phyloP scores from a whole-genome alignment of 495 filamentous ascomycete genomes.

The Penicillium nucicola region DNA sequence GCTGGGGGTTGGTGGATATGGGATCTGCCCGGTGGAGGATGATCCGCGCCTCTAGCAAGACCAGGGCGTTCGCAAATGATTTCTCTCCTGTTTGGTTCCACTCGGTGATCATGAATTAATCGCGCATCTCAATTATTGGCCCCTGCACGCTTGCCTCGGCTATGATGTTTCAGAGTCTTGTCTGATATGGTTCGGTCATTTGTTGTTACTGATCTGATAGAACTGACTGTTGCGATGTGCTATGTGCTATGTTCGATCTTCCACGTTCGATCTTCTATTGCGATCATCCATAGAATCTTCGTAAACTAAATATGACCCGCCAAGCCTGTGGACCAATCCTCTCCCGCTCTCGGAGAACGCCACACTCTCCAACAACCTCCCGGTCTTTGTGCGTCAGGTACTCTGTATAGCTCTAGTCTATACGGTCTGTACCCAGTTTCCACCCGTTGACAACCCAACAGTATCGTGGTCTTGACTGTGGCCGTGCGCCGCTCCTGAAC shows the following conservation, averaged over 20 bases:
- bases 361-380: not conserved
- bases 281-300: not conserved
- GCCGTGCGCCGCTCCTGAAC: conserved; percentile 20
- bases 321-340: conserved; percentile 8
- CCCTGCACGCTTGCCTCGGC: not conserved
- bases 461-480: conserved; percentile 12
- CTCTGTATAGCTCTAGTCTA: too few species aligned
- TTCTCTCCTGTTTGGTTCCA: conserved; percentile 1
- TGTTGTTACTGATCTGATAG: too few species aligned
- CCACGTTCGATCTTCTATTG: too few species aligned
- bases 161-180: not conserved
- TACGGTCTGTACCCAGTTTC: too few species aligned
- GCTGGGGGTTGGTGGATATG: conserved; percentile 17
- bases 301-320: not conserved
- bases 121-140: too few species aligned
- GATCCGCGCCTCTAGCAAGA: conserved; percentile 21
- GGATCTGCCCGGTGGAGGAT: conserved; percentile 22
- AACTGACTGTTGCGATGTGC: too few species aligned
- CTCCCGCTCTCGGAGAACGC: conserved; percentile 1
- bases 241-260: too few species aligned
- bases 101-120: conserved; percentile 3
- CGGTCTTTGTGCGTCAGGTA: not conserved
- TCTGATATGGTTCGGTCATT: too few species aligned
- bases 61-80: not conserved
- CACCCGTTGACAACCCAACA: not conserved